A percentile compares a stretch with the other conserved stretches of the same genome.
Evolutionary conservation across 78 protist species (phyloP).

Genomic region (Speleostelium caveatum): DNA sequence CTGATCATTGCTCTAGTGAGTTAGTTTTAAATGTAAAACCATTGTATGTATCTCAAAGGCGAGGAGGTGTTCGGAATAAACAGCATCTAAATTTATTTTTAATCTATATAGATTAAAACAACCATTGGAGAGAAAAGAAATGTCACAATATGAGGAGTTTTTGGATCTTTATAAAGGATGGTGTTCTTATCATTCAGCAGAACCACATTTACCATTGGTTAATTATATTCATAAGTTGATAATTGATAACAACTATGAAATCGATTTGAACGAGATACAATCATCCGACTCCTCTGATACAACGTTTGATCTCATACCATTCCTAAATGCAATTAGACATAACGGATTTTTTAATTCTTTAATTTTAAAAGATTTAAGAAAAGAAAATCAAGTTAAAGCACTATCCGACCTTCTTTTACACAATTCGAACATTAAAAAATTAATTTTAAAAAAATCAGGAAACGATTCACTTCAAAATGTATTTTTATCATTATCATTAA

Average conservation of each 20-base stretch:
- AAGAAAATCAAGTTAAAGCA: conserved; percentile 32
- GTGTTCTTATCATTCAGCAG: conserved; percentile 34
- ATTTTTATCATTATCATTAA: conserved; percentile 34
- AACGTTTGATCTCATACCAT: conserved; percentile 30
- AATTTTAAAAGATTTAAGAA: conserved; percentile 32
- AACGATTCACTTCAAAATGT: conserved; percentile 44
- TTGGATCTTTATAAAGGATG: conserved; percentile 58
- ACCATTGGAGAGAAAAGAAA: conserved; percentile 24
- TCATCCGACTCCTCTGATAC: conserved; percentile 24
- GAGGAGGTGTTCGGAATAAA: no score
- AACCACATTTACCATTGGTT: conserved; percentile 4
- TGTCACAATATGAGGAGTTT: conserved; percentile 9
- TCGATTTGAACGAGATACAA: conserved; percentile 39
- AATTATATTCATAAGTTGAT: conserved; percentile 7
- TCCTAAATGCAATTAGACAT: conserved; percentile 23
- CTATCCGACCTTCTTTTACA: conserved; percentile 38
- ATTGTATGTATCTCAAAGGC: background rate
- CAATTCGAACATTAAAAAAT: conserved; percentile 36
- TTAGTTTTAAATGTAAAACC: conserved; percentile 14
- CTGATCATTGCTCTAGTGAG: conserved; percentile 51
- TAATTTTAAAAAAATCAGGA: conserved; percentile 4
- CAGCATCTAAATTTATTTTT: background rate
- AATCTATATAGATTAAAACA: background rate
- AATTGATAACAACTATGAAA: conserved; percentile 8
- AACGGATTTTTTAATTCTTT: conserved; percentile 17